A percentile compares a stretch with the other conserved stretches of the same genome.
These are phyloP conservation scores for Penicillium olsonii DNA, from an alignment of 2,329 filamentous ascomycete genomes.

Conservation along the genomic window DNA sequence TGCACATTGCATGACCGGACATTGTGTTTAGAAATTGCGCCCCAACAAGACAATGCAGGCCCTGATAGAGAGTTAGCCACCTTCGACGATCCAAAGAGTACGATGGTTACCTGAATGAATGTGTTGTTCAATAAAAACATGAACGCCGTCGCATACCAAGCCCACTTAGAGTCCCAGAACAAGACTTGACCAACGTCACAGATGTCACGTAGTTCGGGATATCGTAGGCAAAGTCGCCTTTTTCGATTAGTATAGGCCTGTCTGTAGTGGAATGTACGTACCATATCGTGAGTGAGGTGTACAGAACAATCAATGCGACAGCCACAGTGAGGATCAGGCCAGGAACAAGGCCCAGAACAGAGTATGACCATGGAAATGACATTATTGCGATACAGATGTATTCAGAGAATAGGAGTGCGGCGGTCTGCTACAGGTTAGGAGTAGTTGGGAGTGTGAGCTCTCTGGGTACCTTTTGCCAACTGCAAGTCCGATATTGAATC, in stretches of 20 bases:
- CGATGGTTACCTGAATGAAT: too few species aligned
- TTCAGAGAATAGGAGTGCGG: conserved; percentile 86
- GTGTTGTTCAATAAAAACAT: conserved; percentile 97
- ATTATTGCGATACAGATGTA: conserved; percentile 94
- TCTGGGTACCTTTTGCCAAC: conserved; percentile 76
- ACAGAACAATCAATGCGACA: conserved; percentile 76
- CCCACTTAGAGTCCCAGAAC: conserved; percentile 80
- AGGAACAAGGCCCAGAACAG: conserved; percentile 80
- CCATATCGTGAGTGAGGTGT: conserved; percentile 72
- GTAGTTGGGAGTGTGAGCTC: conserved; percentile 19
- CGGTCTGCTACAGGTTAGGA: conserved; percentile 69
- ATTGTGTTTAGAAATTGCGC: conserved; percentile 91
- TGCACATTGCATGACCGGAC: conserved; percentile 70
- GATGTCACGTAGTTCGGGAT: conserved; percentile 88
- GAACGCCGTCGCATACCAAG: conserved; percentile 67
- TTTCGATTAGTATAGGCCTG: conserved; percentile 33
- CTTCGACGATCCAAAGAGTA: too few species aligned
- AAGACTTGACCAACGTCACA: conserved; percentile 96
- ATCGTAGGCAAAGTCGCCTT: conserved; percentile 87
- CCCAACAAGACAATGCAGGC: conserved; percentile 78
- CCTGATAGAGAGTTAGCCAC: too few species aligned
- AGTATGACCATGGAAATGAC: conserved; percentile 95
- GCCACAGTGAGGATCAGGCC: conserved; percentile 81
- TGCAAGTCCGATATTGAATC: conserved; percentile 91
- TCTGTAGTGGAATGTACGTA: conserved; percentile 33